phyloP scores from a whole-genome alignment of 2,329 filamentous ascomycete species.

The Ceratocystiopsis brevicomis region DNA sequence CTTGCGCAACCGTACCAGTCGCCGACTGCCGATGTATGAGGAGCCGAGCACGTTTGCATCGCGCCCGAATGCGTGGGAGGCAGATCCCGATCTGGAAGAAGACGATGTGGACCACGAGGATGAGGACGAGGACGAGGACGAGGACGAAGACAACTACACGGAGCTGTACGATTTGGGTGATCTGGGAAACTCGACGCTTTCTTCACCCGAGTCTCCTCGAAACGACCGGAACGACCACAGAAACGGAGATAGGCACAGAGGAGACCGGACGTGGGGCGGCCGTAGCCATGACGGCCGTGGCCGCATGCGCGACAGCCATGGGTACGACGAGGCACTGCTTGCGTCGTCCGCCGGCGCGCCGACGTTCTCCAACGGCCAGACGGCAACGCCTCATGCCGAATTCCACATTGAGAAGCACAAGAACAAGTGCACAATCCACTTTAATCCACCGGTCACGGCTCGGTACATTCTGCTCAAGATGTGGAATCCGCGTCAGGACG shows the following conservation, averaged over 20 bases:
- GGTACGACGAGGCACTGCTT: not conserved
- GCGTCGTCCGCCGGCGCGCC: too few species aligned
- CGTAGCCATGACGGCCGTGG: not conserved
- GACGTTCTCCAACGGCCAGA: too few species aligned
- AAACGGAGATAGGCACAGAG: too few species aligned
- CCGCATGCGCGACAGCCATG: constrained; percentile 11
- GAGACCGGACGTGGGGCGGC: not conserved
- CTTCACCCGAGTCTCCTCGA: constrained; percentile 1
- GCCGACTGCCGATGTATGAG: not conserved
- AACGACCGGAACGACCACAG: not conserved
- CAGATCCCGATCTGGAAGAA: constrained; percentile 3
- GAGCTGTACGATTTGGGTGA: constrained; percentile 4
- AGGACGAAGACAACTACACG: constrained; percentile 5
- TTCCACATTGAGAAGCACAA: constrained; percentile 73
- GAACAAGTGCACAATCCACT: constrained; percentile 70
- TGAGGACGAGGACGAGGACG: not conserved
- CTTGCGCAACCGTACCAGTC: constrained; percentile 1
- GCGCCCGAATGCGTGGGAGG: too few species aligned
- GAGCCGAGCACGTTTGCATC: not conserved
- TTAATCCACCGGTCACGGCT: constrained; percentile 64
- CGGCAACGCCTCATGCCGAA: constrained; percentile 51
- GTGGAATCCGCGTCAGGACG: constrained; percentile 57
- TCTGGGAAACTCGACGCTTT: not conserved
- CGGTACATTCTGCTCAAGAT: constrained; percentile 77
- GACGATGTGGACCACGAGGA: constrained; percentile 3